Evolutionary conservation across 148 eudicot species (phyloP).

Genomic region (Arctostaphylos glauca): DNA sequence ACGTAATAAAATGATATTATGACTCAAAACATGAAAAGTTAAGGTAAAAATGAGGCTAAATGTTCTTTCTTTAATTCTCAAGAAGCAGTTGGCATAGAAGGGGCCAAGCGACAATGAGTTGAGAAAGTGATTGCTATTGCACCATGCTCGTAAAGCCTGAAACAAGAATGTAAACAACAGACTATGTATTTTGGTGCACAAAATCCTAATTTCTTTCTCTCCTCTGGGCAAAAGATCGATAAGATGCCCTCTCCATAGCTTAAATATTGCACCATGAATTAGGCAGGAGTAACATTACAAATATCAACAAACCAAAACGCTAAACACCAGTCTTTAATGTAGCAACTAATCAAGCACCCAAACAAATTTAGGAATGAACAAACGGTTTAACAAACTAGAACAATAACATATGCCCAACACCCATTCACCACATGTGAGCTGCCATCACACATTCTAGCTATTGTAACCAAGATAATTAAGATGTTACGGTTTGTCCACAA

Average conservation of each 20-base stretch:
- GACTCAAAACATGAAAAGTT: neutral
- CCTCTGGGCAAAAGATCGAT: neutral
- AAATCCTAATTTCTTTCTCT: neutral
- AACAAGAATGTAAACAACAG: constrained; percentile 4
- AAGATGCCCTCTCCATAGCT: neutral
- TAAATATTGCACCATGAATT: neutral
- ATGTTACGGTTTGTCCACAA: neutral
- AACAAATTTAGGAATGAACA: neutral
- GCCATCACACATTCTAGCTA: neutral
- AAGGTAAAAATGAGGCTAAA: neutral
- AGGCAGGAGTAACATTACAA: neutral
- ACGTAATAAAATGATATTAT: neutral
- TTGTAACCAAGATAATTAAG: neutral
- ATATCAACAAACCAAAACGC: neutral
- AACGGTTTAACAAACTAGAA: neutral
- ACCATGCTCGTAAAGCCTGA: constrained; percentile 19
- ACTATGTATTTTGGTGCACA: constrained; percentile 20
- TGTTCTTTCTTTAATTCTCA: constrained; percentile 2
- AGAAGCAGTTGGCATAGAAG: constrained; percentile 1
- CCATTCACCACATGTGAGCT: neutral
- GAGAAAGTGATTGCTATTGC: constrained; percentile 8
- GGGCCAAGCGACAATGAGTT: constrained; percentile 6
- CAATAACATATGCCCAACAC: neutral
- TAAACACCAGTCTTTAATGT: neutral
- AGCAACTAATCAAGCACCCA: neutral